Base-by-base conservation (phyloP, 2,329 filamentous ascomycete genomes). In the Clonostachys sp. region DNA sequence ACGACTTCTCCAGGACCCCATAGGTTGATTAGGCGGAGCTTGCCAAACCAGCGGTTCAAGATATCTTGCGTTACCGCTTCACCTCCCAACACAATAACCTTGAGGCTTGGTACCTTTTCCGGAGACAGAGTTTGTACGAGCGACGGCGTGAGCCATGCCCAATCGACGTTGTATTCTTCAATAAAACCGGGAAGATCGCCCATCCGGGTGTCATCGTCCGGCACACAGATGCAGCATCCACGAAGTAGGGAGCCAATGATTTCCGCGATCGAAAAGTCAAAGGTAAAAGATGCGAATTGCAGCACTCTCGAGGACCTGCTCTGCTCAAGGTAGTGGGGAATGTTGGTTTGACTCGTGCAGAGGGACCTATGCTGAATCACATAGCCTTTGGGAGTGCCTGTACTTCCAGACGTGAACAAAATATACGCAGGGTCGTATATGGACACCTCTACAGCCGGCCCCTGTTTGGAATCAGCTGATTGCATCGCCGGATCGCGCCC, bases 131-230 rank as follows among this genome's bases (percentile, higher is more conserved):
- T 39, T 24, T 42, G 30, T 10, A 42, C 46, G 34, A 39, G 34
- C 8, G 45, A 13, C 0, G 56, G 54, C 2, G 56, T 58, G 0
- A 58, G n/a, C 0, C 55, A 17, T 1, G 53, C 51, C 55, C 51
- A 56, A 14, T 57, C 58, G 5, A 46, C 55, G 12, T 43, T 30
- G 12, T 54, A 48, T 34, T 55, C 12, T 0, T 47, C 45, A 4
- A 58, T 58, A 5, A 50, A 50, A 6, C 50, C 41, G 13, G 53
- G 53, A 0, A 72, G 52, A 14, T 66, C n/a, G 16, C 24, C 34
- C 18, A 33, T 33, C n/a, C 24, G n/a, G 14, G 30, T 8, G 4
- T 38, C 17, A n/a, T 39, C 36, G 12, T 39, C 42, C 2, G 45
- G 45, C 9, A 47, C 33, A 34, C 45, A 47, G 10, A 42, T n/a